A percentile compares a stretch with the other conserved stretches of the same genome.
Conservation (phyloP, 2,329 filamentous ascomycete species). For the Colletotrichum higginsianum region DNA sequence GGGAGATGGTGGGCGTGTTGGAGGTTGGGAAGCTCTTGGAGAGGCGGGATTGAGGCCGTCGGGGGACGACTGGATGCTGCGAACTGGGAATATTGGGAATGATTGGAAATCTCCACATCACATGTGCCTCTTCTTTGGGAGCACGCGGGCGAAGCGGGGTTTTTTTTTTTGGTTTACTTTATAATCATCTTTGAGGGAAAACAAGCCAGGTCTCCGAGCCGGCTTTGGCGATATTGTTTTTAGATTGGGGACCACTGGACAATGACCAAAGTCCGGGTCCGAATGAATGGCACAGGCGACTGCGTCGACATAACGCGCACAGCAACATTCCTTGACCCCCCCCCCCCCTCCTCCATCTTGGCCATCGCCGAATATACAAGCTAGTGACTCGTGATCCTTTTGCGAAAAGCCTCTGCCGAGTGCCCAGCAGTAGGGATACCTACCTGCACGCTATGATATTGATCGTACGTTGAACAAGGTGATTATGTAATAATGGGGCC, state of each 20-base stretch:
- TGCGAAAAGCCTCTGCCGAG: not conserved
- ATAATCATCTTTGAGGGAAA: conserved; percentile 7
- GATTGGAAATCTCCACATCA: not conserved
- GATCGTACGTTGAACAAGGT: no score
- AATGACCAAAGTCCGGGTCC: conserved; percentile 14
- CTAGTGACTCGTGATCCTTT: not conserved
- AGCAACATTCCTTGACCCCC: not conserved
- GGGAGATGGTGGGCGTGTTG: conserved; percentile 64
- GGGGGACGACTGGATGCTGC: not conserved
- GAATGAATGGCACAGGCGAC: conserved; percentile 7
- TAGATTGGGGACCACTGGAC: not conserved
- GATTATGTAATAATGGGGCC: no score
- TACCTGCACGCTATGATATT: no score
- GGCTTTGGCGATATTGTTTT: conserved; percentile 1
- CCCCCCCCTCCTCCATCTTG: not conserved
- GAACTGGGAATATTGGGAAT: not conserved
- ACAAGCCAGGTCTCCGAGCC: not conserved
- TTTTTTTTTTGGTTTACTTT: not conserved
- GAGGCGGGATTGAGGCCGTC: conserved; percentile 28
- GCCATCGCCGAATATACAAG: not conserved
- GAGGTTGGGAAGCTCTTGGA: conserved; percentile 61
- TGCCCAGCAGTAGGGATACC: no score
- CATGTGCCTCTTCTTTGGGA: not conserved
- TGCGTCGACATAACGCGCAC: not conserved
- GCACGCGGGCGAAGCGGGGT: not conserved